Percentiles rank a stretch among this genome's conserved stretches.
Evolutionary conservation across 805 yeast species (phyloP).

Genomic region (Candida pini): DNA sequence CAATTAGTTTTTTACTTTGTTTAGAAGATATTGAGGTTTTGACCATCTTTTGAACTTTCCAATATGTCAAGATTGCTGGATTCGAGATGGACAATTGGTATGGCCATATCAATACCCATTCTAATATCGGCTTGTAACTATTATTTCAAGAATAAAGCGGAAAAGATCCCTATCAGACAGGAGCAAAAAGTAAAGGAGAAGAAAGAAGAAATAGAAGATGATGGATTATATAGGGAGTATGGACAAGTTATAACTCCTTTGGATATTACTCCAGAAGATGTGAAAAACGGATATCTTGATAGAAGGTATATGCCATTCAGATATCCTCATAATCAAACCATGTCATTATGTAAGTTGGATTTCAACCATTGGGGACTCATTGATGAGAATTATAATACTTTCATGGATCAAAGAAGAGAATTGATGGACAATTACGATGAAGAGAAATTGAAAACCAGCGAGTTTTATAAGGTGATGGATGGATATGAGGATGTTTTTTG

Average conservation of each 20-base stretch:
- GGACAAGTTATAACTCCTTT: conserved; percentile 15
- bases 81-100: not conserved
- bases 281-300: conserved; percentile 23
- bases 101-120: not conserved
- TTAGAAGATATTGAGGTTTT: too few relatives aligned
- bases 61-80: not conserved
- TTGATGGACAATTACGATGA: conserved; percentile 36
- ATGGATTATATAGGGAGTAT: conserved; percentile 4
- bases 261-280: conserved; percentile 13
- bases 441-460: conserved; percentile 25
- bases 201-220: not conserved
- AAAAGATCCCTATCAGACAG: too few relatives aligned
- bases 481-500: conserved; percentile 31
- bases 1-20: too few relatives aligned
- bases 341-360: conserved; percentile 44
- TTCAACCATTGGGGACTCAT: conserved; percentile 48
- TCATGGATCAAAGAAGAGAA: conserved; percentile 35
- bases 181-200: too few relatives aligned
- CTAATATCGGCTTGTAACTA: not conserved
- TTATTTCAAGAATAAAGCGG: not conserved
- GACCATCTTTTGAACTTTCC: too few relatives aligned
- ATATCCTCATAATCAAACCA: conserved; percentile 50
- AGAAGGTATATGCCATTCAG: conserved; percentile 50
- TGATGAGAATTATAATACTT: conserved; percentile 39
- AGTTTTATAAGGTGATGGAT: conserved; percentile 36